phyloP scores from a whole-genome alignment of 192 early-diverging fungal species.

The Obelidium mucronatum region DNA sequence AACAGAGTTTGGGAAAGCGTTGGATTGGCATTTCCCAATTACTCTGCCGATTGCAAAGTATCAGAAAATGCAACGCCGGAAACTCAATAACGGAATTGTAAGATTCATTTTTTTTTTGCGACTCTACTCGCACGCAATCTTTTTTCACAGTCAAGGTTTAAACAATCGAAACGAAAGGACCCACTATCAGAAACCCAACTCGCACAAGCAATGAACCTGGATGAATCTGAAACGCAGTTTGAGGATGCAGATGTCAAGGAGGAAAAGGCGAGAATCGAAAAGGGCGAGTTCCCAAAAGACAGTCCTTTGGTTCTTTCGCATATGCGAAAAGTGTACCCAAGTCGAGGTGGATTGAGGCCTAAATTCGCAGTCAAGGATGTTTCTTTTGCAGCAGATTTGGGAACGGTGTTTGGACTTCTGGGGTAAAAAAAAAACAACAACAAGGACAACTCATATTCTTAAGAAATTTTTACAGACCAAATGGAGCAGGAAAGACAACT shows the following conservation, averaged over 20 bases:
- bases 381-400: constrained; percentile 66
- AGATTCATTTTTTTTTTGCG: not conserved
- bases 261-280: constrained; percentile 60
- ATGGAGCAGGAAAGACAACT: constrained; percentile 76
- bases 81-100: constrained; percentile 36
- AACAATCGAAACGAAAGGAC: constrained; percentile 44
- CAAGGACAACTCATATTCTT: too few species aligned
- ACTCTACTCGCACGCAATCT: not conserved
- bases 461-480: constrained; percentile 42
- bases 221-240: constrained; percentile 20
- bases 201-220: constrained; percentile 12
- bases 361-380: constrained; percentile 75
- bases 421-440: too few species aligned
- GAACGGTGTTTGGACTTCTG: constrained; percentile 68
- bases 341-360: constrained; percentile 41
- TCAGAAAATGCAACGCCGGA: constrained; percentile 32
- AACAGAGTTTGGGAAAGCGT: constrained; percentile 67
- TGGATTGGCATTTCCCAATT: constrained; percentile 71
- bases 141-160: not conserved
- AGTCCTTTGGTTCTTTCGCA: constrained; percentile 67
- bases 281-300: constrained; percentile 45
- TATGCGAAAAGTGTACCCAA: constrained; percentile 70
- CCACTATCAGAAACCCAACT: constrained; percentile 61
- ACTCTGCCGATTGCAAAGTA: constrained; percentile 42
- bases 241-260: constrained; percentile 73